Conservation (phyloP, 495 filamentous ascomycete genomes). For the Aspergillus biplanus region DNA sequence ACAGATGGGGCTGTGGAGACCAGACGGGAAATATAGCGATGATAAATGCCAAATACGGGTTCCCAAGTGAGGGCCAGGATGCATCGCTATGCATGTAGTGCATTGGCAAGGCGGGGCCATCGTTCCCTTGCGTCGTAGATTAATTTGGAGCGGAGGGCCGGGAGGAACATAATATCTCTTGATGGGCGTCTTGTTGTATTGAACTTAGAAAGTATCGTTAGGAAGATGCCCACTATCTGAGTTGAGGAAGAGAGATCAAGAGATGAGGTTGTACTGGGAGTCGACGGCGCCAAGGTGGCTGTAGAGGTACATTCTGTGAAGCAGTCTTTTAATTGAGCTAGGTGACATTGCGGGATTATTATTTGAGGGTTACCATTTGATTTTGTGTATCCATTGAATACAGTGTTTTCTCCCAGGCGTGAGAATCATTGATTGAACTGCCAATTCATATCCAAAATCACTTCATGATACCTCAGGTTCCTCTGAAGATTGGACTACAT, state of each 20-base stretch:
- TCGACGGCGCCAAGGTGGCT: not conserved
- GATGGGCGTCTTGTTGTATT: not conserved
- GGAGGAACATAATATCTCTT: not conserved
- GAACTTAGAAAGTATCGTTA: not conserved
- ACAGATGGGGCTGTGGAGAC: not conserved
- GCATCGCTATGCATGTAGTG: slow-evolving; percentile 12
- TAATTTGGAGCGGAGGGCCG: slow-evolving; percentile 3
- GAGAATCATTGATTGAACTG: no score
- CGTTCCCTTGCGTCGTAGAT: slow-evolving; percentile 15
- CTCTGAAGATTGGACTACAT: not conserved
- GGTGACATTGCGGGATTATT: not conserved
- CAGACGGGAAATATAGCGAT: not conserved
- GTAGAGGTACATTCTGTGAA: not conserved
- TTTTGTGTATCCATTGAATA: no score
- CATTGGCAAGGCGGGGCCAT: slow-evolving; percentile 8
- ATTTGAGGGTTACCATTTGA: not conserved
- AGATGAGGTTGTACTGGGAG: not conserved
- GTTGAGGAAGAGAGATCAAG: not conserved
- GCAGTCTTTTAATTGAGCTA: not conserved
- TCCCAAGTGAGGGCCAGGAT: not conserved
- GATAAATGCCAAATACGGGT: slow-evolving; percentile 2
- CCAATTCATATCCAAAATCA: not conserved
- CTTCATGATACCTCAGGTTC: not conserved
- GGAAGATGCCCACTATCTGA: no score
- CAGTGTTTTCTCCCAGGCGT: no score